These are phyloP conservation scores for Coemansia sp. DNA, from an alignment of 192 early-diverging fungal genomes.

Conservation along the genomic window DNA sequence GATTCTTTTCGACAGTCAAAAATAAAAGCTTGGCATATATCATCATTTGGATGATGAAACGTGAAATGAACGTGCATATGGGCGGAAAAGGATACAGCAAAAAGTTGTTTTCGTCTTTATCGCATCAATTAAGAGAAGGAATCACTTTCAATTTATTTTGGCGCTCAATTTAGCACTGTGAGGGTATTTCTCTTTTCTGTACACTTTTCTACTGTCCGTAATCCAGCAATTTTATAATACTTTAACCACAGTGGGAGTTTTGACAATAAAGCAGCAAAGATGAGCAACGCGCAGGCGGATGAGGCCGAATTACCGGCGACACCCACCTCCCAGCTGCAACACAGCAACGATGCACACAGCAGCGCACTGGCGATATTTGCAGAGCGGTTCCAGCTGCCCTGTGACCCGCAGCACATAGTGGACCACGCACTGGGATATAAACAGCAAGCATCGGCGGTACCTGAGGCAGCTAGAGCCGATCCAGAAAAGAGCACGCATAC, in stretches of 20 bases:
- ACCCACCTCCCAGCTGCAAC: neutral
- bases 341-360: neutral
- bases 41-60: neutral
- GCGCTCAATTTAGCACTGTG: no score
- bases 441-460: neutral
- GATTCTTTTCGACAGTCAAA: no score
- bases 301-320: neutral
- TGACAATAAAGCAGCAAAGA: neutral
- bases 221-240: neutral
- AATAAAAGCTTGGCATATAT: neutral
- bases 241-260: neutral
- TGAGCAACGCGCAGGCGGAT: neutral
- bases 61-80: neutral
- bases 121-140: no score
- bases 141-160: no score
- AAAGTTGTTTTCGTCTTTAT: neutral
- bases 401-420: slow-evolving; percentile 8
- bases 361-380: neutral
- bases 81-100: no score
- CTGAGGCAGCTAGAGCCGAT: slow-evolving; percentile 4
- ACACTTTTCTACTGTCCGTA: neutral
- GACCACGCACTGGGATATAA: neutral
- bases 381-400: neutral
- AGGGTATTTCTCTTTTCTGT: neutral
- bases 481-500: neutral